Conservation (phyloP, 2,329 filamentous ascomycete species). For the Cryphonectria naterciae region DNA sequence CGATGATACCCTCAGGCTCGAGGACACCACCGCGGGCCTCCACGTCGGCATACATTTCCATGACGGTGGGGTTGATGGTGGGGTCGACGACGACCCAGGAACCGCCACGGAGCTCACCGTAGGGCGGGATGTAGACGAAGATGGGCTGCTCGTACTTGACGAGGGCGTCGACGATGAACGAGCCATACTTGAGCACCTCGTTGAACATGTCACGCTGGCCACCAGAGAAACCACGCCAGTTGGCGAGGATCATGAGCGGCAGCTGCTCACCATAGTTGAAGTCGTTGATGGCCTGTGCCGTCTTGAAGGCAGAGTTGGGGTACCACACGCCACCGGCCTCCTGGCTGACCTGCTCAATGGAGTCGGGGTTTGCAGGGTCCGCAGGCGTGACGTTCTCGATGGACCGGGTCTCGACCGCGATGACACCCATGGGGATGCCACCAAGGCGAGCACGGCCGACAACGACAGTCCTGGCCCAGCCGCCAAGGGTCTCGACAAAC, state of each 20-base stretch:
- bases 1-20: slow-evolving; percentile 96
- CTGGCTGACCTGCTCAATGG: slow-evolving; percentile 90
- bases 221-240: slow-evolving; percentile 99
- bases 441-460: slow-evolving; percentile 94
- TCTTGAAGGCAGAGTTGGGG: slow-evolving; percentile 99
- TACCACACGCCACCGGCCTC: slow-evolving; percentile 99
- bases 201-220: slow-evolving; percentile 99
- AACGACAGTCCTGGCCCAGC: slow-evolving; percentile 96
- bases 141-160: slow-evolving; percentile 99
- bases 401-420: slow-evolving; percentile 91
- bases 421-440: slow-evolving; percentile 97
- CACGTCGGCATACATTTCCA: slow-evolving; percentile 99
- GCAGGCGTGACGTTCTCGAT: slow-evolving; percentile 97
- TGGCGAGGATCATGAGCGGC: slow-evolving; percentile 97
- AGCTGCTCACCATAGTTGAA: slow-evolving; percentile 99
- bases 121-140: slow-evolving; percentile 98
- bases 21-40: slow-evolving; percentile 95
- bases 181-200: slow-evolving; percentile 98
- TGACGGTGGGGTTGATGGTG: slow-evolving; percentile 92
- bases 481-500: slow-evolving; percentile 94
- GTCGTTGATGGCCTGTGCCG: slow-evolving; percentile 95
- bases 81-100: slow-evolving; percentile 99
- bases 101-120: slow-evolving; percentile 94
- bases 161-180: slow-evolving; percentile 96
- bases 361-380: slow-evolving; percentile 97